phyloP scores from a whole-genome alignment of 306 rosid species.

The Erythrophleum fordii region DNA sequence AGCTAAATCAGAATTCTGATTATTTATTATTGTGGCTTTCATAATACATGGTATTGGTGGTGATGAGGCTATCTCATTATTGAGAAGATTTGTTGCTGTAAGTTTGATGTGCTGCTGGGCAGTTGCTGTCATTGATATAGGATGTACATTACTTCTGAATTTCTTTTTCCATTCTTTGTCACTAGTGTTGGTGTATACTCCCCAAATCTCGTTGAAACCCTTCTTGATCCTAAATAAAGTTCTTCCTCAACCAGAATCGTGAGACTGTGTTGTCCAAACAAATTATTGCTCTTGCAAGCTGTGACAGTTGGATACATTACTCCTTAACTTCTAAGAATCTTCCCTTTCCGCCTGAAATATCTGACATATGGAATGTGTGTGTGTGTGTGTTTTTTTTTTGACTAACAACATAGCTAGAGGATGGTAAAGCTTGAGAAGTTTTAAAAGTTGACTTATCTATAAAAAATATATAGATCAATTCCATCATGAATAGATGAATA shows the following conservation, averaged over 20 bases:
- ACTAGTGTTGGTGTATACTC: not conserved
- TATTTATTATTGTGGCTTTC: not conserved
- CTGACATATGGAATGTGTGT: too few relatives aligned
- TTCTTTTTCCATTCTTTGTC: not conserved
- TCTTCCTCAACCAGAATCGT: not conserved
- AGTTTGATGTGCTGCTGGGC: too few relatives aligned
- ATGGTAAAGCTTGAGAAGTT: too few relatives aligned
- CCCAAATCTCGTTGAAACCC: not conserved
- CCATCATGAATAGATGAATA: too few relatives aligned
- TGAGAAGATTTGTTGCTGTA: not conserved
- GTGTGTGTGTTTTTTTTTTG: too few relatives aligned
- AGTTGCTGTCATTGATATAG: not conserved
- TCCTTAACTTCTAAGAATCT: too few relatives aligned
- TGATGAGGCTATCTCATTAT: not conserved
- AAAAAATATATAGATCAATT: too few relatives aligned
- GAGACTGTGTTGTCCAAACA: not conserved
- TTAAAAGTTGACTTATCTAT: too few relatives aligned
- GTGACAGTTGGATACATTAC: too few relatives aligned
- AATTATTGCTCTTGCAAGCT: not conserved
- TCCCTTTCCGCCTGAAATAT: too few relatives aligned
- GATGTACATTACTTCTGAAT: not conserved
- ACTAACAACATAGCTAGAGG: too few relatives aligned
- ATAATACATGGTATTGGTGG: not conserved
- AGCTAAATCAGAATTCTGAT: not conserved
- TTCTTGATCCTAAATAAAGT: not conserved